Evolutionary conservation across 208 protist genomes (phyloP), one percentile per base, ranked within the genome.

Genomic region (Naegleria lovaniensis): DNA sequence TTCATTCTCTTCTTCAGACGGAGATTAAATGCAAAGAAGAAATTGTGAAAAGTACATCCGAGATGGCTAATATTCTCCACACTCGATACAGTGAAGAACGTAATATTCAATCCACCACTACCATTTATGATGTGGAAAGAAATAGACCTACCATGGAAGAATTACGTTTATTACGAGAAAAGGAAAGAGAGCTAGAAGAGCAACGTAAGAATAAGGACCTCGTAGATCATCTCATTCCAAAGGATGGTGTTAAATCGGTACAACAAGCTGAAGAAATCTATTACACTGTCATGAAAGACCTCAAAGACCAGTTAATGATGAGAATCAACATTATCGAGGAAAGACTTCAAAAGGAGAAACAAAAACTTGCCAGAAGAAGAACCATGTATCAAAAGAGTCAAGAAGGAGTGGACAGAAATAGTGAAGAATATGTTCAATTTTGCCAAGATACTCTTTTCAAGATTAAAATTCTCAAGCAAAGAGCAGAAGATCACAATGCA

Each of bases 391-490:
- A 58, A 58, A 88, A 88, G 22, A 88, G 43, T 38, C 39, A 48
- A 58, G 85, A 88, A 15, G 43, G 25, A 15, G 25, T 39, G 51
- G 85, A 88, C 58, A 79, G 67, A 79, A 88, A 33, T 19, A 51
- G 33, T 58, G 85, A 88, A 88, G 85, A 88, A 39, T 88, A 88
- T 15, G 22, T 58, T 58, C 85, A 88, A 58, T 88, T 88, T 29
- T 40, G 19, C n/a, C 41, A 88, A 38, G 85, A 88, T 38, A 88
- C 43, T 38, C 11, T 29, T 0, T 58, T 88, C 22, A 58, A 51
- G 41, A 88, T 88, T 36, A 51, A 88, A 58, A 58, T 88, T n/a
- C n/a, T 51, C 13, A 58, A 58, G 19, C 11, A 51, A 16, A 88
- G 85, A 88, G 43, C 43, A 51, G 85, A 88, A 58, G 85, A 88